Conservation (phyloP, 2,329 filamentous ascomycete genomes). For the Lecanicillium sp. region DNA sequence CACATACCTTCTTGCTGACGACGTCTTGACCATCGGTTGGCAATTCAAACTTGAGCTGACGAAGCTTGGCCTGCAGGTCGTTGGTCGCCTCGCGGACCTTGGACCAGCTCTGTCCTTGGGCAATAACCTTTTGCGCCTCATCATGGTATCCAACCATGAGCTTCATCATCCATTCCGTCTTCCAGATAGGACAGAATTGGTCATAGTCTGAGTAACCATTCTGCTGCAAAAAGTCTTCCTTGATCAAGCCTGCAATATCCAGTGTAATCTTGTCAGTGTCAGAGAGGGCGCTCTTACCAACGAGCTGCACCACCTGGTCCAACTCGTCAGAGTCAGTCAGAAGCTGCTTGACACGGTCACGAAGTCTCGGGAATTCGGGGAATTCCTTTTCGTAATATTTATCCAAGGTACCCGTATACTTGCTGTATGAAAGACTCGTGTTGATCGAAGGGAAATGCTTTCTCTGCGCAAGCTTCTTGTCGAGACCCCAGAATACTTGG, state of each 20-base stretch:
- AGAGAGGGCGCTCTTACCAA: slow-evolving; percentile 92
- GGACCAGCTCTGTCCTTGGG: slow-evolving; percentile 82
- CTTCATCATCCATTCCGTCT: slow-evolving; percentile 99
- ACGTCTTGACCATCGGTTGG: slow-evolving; percentile 75
- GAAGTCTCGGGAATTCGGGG: slow-evolving; percentile 87
- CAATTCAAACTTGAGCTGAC: slow-evolving; percentile 95
- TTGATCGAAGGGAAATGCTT: slow-evolving; percentile 99
- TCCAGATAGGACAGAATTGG: slow-evolving; percentile 98
- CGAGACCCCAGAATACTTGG: slow-evolving; percentile 98
- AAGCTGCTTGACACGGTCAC: slow-evolving; percentile 88
- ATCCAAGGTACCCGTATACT: slow-evolving; percentile 84
- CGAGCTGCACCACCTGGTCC: slow-evolving; percentile 96
- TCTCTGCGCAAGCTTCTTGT: slow-evolving; percentile 98
- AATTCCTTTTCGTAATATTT: slow-evolving; percentile 91
- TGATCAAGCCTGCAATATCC: slow-evolving; percentile 82
- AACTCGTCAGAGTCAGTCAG: slow-evolving; percentile 93
- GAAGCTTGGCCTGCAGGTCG: slow-evolving; percentile 76
- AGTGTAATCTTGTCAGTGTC: slow-evolving; percentile 98
- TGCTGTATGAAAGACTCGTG: slow-evolving; percentile 89
- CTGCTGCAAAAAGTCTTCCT: slow-evolving; percentile 98
- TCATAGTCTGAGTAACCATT: slow-evolving; percentile 99
- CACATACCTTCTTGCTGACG: slow-evolving; percentile 71
- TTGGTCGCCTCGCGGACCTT: slow-evolving; percentile 87
- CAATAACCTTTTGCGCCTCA: slow-evolving; percentile 89
- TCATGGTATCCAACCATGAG: slow-evolving; percentile 97